Conservation (phyloP, 2,329 filamentous ascomycete species). For the Emmonsiellopsis sp. region DNA sequence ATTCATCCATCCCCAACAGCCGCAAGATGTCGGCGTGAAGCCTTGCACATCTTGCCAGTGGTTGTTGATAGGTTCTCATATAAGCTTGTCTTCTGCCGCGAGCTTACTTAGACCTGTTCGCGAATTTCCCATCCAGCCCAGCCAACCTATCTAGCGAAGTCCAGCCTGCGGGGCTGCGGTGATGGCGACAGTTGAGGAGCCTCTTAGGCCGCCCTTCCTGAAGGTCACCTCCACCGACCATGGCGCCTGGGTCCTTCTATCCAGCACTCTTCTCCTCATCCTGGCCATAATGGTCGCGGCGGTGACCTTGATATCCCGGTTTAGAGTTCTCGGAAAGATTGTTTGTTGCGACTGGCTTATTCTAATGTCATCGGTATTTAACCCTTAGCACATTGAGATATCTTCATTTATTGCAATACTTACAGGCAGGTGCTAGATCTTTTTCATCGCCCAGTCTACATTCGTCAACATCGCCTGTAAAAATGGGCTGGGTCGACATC, state of each 20-base stretch:
- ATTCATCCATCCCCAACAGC: too few relatives aligned
- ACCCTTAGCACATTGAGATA: not conserved
- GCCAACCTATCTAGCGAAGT: too few relatives aligned
- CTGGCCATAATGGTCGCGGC: conserved; percentile 12
- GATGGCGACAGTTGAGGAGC: not conserved
- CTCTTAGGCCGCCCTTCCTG: conserved; percentile 9
- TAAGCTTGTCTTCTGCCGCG: too few relatives aligned
- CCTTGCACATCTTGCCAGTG: too few relatives aligned
- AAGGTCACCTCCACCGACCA: conserved; percentile 9
- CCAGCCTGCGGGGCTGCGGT: too few relatives aligned
- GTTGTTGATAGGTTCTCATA: too few relatives aligned
- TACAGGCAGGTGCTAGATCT: not conserved
- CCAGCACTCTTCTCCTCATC: conserved; percentile 10
- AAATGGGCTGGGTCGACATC: conserved; percentile 13
- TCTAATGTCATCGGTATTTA: not conserved
- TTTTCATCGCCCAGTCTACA: conserved; percentile 10
- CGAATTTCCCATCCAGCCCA: too few relatives aligned
- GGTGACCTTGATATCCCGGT: conserved; percentile 13
- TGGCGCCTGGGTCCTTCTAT: conserved; percentile 11
- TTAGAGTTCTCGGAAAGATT: conserved; percentile 10
- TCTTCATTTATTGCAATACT: too few relatives aligned
- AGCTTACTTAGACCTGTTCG: too few relatives aligned
- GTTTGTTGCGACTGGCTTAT: conserved; percentile 9
- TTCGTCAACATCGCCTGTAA: conserved; percentile 12
- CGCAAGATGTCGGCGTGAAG: too few relatives aligned